Evolutionary conservation across 169 alveolate genomes (phyloP), one percentile per base, ranked within the genome.

Genomic region (Plasmodium chabaudi): DNA sequence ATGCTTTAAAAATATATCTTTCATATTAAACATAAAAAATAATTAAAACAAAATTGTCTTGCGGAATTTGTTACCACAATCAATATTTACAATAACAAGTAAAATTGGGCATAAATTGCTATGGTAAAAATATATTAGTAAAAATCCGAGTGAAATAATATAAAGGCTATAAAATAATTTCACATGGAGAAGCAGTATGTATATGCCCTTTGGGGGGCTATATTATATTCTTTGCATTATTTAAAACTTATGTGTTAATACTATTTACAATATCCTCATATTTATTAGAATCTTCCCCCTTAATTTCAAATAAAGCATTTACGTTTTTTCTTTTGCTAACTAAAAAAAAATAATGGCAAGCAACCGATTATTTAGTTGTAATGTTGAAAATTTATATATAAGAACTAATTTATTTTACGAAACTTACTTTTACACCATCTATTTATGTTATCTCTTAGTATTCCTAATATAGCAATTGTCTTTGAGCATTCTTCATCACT

Each of bases 261-360:
- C 75, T 86, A 56, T 86, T 63, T 73, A 86, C 70, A 68, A 86
- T 86, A 27, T 70, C 56, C 64, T 70, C 60, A 27, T 69, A 86
- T 59, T 86, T 68, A 19, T 86, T 87, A 23, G 70, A 69, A 39
- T 69, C 46, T 57, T 70, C 91, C 60, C 87, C 87, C n/a, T 86
- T 70, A 39, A 86, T 86, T 69, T 86, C 91, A 64, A 86, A 86
- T 51, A 86, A 65, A 19, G 72, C 91, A 47, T 86, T 60, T 61
- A 86, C 91, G 47, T 86, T 70, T 70, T 86, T 68, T 72, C 91
- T 68, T 51, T 87, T 87, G 61, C 91, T 69, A 60, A 86, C 87
- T 79, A 51, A 12, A 3, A 15, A 15, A 59, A 47, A 79, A 46
- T 25, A 65, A 61, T 53, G n/a, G 9, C 23, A 21, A 56, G 34